Conservation (phyloP, 257 asterid species). For the Solanum neorickii region DNA sequence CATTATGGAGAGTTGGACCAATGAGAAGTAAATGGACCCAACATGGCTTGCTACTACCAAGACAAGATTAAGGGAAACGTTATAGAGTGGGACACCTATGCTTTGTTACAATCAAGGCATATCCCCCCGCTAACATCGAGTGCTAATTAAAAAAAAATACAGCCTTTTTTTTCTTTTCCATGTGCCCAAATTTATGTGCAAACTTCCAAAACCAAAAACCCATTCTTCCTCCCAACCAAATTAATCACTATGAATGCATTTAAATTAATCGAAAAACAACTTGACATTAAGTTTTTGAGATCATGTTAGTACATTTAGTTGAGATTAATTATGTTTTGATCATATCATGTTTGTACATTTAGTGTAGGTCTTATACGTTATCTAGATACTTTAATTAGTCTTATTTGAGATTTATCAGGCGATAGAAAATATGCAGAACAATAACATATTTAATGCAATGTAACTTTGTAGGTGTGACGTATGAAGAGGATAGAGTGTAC, state of each 20-base stretch:
- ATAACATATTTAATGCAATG: neutral
- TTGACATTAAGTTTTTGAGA: neutral
- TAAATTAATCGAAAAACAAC: neutral
- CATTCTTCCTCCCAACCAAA: neutral
- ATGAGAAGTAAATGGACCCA: constrained; percentile 53
- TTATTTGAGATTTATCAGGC: neutral
- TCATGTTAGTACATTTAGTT: neutral
- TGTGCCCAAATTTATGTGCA: constrained; percentile 63
- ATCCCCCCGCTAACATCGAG: constrained; percentile 38
- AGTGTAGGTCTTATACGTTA: neutral
- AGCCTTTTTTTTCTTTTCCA: constrained; percentile 48
- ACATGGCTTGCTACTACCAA: constrained; percentile 49
- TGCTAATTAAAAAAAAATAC: constrained; percentile 22
- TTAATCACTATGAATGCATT: neutral
- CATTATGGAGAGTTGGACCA: neutral
- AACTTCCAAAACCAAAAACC: constrained; percentile 41
- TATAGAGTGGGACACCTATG: constrained; percentile 41
- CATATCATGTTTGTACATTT: neutral
- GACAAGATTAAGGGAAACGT: constrained; percentile 61
- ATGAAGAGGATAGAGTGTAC: neutral
- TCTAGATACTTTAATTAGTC: neutral
- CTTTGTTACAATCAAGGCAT: constrained; percentile 69
- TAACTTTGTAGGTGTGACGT: neutral
- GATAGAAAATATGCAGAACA: neutral
- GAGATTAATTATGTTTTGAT: neutral